These are phyloP conservation scores for Grosmannia clavigera DNA, from an alignment of 2,329 filamentous ascomycete species.

Conservation along the genomic window DNA sequence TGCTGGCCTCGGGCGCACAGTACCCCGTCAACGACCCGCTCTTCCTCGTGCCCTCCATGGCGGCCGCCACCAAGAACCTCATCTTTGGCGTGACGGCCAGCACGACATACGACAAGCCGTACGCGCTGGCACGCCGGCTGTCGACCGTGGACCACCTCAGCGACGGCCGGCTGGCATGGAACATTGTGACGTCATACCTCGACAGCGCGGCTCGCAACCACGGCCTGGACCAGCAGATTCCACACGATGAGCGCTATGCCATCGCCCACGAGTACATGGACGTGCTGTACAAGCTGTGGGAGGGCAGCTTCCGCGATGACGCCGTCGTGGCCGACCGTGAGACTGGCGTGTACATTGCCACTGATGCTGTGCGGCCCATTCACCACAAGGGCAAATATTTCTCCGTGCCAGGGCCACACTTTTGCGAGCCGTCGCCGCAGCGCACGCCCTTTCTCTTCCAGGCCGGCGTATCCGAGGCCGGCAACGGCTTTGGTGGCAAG, in stretches of 20 bases:
- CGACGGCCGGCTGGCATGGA: constrained; percentile 10
- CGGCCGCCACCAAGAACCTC: constrained; percentile 6
- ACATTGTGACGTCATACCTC: constrained; percentile 13
- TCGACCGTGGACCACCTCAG: constrained; percentile 8
- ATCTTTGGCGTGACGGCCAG: constrained; percentile 8
- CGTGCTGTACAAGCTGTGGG: constrained; percentile 13
- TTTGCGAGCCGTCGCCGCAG: constrained; percentile 4
- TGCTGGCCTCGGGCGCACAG: constrained; percentile 8
- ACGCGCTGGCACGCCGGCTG: constrained; percentile 4
- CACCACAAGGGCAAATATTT: constrained; percentile 5
- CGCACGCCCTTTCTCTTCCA: constrained; percentile 15
- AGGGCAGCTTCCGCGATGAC: constrained; percentile 4
- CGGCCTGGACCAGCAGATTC: constrained; percentile 8
- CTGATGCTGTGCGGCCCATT: constrained; percentile 2
- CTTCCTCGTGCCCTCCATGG: constrained; percentile 8
- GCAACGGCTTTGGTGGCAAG: constrained; percentile 12
- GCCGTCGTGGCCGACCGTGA: constrained; percentile 5
- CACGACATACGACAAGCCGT: constrained; percentile 6
- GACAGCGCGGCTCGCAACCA: constrained; percentile 9
- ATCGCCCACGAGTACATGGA: constrained; percentile 13
- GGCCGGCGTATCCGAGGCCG: constrained; percentile 12
- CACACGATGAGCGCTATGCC: constrained; percentile 14
- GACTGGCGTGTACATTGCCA: background rate
- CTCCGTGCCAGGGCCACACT: background rate
- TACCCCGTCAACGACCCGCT: constrained; percentile 10